A percentile compares a stretch with the other conserved stretches of the same genome.
phyloP scores from a whole-genome alignment of 441 rosid genomes.

The Pelargonium citronellum region DNA sequence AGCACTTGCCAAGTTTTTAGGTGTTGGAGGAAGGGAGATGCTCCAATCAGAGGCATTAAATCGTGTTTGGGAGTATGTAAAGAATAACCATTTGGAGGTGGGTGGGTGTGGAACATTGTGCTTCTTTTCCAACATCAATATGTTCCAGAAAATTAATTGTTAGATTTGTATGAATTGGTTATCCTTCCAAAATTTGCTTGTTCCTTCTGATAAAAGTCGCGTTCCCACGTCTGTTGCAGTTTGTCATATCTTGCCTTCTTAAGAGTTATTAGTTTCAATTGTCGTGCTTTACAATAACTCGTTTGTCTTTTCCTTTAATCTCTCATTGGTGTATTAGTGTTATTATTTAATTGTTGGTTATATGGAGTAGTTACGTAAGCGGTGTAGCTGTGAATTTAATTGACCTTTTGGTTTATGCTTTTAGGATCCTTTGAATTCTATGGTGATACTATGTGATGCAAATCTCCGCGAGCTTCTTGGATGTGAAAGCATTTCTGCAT shows the following conservation, averaged over 20 bases:
- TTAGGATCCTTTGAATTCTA: conserved; percentile 67
- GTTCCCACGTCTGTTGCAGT: background rate
- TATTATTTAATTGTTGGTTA: background rate
- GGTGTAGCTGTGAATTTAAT: conserved; percentile 1
- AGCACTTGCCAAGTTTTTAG: conserved; percentile 58
- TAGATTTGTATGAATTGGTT: background rate
- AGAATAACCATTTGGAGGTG: conserved; percentile 56
- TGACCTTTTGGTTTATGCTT: conserved; percentile 2
- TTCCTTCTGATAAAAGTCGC: background rate
- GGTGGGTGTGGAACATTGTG: conserved; percentile 1
- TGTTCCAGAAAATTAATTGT: too few relatives aligned
- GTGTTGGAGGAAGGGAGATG: conserved; percentile 50
- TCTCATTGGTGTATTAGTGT: background rate
- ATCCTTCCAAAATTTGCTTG: background rate
- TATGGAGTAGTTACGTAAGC: background rate
- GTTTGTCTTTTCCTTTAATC: background rate
- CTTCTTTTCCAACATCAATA: too few relatives aligned
- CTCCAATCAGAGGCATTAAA: conserved; percentile 37
- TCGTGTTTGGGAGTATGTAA: conserved; percentile 61
- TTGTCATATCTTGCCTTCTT: background rate
- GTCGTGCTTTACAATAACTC: background rate
- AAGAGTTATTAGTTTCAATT: background rate
- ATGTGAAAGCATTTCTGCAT: conserved; percentile 80
- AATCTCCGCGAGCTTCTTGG: conserved; percentile 79
- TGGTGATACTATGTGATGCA: conserved; percentile 71